Base-by-base conservation (phyloP, 768 basidiomycete species). In the Pholiota conissans region DNA sequence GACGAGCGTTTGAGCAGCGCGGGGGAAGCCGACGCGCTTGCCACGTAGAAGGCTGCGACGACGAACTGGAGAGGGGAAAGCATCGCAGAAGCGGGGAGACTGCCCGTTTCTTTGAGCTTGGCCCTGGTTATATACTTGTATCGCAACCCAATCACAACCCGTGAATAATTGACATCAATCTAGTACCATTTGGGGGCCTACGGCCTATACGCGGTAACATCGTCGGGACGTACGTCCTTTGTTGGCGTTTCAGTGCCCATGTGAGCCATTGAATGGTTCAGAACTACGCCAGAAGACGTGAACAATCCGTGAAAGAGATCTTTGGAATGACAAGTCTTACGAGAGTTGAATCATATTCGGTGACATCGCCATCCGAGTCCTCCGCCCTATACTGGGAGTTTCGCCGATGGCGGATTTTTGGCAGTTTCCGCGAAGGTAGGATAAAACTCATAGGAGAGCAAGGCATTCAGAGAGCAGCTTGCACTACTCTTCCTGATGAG, bases 1-100 rank as follows among this genome's bases (percentile, higher is more conserved):
- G 67, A 71, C 9, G 67, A 66, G 32, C 69, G 68, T 26, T 52
- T 52, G 11, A 24, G 30, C 35, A 52, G 10, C 18, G 49, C 5
- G 14, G 50, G 50, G 14, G 50, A 52, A 18, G 32, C 32, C 13
- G 35, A 3, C 14, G 11, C 50, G 35, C 16, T 26, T 16, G 50
- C 24, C 13, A 35, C 26, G 35, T 37, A 52, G 32, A 52, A 37
- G 3, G 50, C 35, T 7, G 35, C 35, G 18, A 26, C 32, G 32
- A 37, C 50, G 16, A 52, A n/a, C 18, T 35, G 50, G 35, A 39
- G 22, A 29, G 39, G 26, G 16, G 34, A 20, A 22, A 52, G 5
- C 50, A 52, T 52, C 18, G 14, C 13, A 39, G 22, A 24, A 39
- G 22, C 11, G 32, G 50, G 50, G 35, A 39, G 34, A 37, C 35